phyloP scores from a whole-genome alignment of 495 filamentous ascomycete genomes.

The Penicillium paxilli region DNA sequence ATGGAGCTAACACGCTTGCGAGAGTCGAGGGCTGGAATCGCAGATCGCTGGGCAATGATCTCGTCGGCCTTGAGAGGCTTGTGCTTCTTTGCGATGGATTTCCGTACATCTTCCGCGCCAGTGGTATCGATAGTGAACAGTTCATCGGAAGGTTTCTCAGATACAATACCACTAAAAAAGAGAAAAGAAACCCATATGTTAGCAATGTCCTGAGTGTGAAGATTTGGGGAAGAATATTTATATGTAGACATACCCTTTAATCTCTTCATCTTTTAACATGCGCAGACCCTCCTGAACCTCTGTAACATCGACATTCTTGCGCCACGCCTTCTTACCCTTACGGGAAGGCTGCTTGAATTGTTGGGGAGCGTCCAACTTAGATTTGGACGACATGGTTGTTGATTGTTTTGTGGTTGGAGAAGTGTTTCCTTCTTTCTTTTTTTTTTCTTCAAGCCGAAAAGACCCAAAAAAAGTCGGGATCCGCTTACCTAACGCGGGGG shows the following conservation, averaged over 20 bases:
- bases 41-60: conserved; percentile 82
- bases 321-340: conserved; percentile 98
- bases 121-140: conserved; percentile 80
- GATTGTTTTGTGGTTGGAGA: background rate
- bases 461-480: conserved; percentile 17
- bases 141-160: conserved; percentile 73
- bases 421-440: conserved; percentile 23
- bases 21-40: conserved; percentile 70
- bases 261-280: conserved; percentile 79
- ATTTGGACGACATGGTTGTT: conserved; percentile 38
- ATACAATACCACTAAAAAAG: conserved; percentile 68
- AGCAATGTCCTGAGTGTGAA: background rate
- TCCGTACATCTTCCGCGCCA: conserved; percentile 63
- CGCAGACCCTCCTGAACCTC: conserved; percentile 83
- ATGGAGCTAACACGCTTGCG: conserved; percentile 67
- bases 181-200: background rate
- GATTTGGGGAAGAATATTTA: background rate
- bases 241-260: conserved; percentile 66
- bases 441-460: conserved; percentile 17
- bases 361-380: conserved; percentile 49
- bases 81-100: conserved; percentile 60
- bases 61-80: conserved; percentile 86
- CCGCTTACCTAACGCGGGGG: conserved; percentile 40
- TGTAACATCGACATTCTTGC: conserved; percentile 93
- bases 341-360: conserved; percentile 81